These are phyloP conservation scores for Cyanidium caldarium DNA, from an alignment of 23 red algal species.

Conservation along the genomic window DNA sequence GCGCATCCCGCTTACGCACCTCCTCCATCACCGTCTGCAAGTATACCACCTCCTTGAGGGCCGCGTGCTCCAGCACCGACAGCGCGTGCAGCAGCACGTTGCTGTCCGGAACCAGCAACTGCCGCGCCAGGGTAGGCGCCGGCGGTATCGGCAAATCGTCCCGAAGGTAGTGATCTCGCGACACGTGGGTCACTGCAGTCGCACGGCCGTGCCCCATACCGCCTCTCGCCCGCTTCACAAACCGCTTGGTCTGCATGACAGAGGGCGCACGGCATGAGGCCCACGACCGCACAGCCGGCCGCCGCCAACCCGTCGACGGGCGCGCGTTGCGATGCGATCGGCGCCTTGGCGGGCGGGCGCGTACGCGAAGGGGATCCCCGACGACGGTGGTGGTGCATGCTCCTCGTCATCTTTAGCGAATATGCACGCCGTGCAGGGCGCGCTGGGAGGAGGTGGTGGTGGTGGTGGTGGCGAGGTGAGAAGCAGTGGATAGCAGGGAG, in stretches of 20 bases:
- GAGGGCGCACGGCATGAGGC: too few species aligned
- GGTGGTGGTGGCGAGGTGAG: too few species aligned
- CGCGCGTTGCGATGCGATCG: too few species aligned
- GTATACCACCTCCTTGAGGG: conserved; percentile 43
- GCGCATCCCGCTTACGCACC: conserved; percentile 25
- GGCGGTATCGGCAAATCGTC: conserved; percentile 39
- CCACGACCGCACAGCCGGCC: too few species aligned
- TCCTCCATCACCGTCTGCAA: conserved; percentile 67
- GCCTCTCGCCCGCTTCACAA: background rate
- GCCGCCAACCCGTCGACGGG: too few species aligned
- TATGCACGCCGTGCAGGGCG: too few species aligned
- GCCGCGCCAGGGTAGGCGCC: conserved; percentile 15
- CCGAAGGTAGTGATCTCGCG: conserved; percentile 85
- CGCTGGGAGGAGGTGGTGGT: too few species aligned
- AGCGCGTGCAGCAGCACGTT: conserved; percentile 38
- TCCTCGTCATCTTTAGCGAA: too few species aligned
- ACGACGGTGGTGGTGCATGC: too few species aligned
- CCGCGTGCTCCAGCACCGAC: conserved; percentile 27
- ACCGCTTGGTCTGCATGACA: background rate
- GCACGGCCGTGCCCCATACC: background rate
- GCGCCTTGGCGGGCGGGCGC: too few species aligned
- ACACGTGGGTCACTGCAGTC: conserved; percentile 25
- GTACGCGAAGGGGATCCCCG: too few species aligned
- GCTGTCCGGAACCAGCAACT: conserved; percentile 34
- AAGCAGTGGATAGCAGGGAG: too few species aligned